Evolutionary conservation across 1,284 basidiomycete genomes (phyloP), one percentile per base, ranked within the genome.

Genomic region (Phenoliferia sp.): DNA sequence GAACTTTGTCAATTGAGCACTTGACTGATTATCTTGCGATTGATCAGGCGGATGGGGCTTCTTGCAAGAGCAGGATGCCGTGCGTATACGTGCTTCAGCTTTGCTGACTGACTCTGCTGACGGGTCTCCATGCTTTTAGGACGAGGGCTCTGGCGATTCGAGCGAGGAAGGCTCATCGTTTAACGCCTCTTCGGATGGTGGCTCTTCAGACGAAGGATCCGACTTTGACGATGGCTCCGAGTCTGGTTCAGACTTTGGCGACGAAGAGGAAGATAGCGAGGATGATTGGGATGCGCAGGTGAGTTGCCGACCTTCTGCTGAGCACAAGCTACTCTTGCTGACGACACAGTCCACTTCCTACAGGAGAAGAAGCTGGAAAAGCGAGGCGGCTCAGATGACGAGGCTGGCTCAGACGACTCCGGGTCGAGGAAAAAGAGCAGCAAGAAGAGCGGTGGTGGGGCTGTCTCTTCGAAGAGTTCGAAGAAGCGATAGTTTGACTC

Each of bases 41-140:
- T n/a, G n/a, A n/a, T n/a, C n/a, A n/a, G n/a, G 94, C 33, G 96
- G 96, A 35, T 99, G 96, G 96, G 84, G 82, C 66, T 98, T 96
- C 87, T 84, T 99, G 67, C 84, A 86, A n/a, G 86, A 87, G 35
- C 80, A 29, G 31, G 57, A 70, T 33, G 75, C 76, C 70, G 78
- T 55, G 28, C 54, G 54, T 29, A n/a, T n/a, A n/a, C n/a, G n/a
- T n/a, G n/a, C n/a, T n/a, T n/a, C n/a, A n/a, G n/a, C n/a, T n/a
- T n/a, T n/a, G 48, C 48, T 52, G n/a, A 28, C 48, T 52, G n/a
- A 28, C 48, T 22, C 5, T 7, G 48, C 48, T 52, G 48, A 52
- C 48, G 7, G 3, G 7, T 52, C 28, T 52, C 48, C 9, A n/a
- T 26, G 17, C 48, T 22, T 26, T 6, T 16, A 55, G 54, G 54